Percentiles rank a stretch among this genome's conserved stretches.
phyloP scores from a whole-genome alignment of 1,139 yeast genomes.

The Taphrina communis region DNA sequence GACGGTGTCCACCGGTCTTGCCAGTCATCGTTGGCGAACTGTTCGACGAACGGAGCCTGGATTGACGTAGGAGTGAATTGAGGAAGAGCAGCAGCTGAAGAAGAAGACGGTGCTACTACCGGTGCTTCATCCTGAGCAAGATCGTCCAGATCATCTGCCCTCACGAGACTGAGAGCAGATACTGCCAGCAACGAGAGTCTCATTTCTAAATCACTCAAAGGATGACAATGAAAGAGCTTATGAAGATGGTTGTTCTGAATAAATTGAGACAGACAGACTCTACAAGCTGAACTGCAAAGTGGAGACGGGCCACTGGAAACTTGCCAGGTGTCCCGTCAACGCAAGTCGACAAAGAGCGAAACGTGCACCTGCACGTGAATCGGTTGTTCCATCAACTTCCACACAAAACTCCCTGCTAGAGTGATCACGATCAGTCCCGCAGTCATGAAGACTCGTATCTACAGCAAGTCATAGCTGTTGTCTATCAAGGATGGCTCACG shows the following conservation, averaged over 20 bases:
- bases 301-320: conserved; percentile 12
- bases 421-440: conserved; percentile 9
- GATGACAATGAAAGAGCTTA: neutral
- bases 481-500: conserved; percentile 14
- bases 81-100: conserved; percentile 20
- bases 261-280: neutral
- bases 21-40: conserved; percentile 59
- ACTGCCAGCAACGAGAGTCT: conserved; percentile 31
- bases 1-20: conserved; percentile 66
- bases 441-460: no score
- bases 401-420: neutral
- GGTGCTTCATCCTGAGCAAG: conserved; percentile 19
- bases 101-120: conserved; percentile 8
- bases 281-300: neutral
- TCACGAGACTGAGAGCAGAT: conserved; percentile 31
- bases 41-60: conserved; percentile 62
- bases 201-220: conserved; percentile 3
- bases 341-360: neutral
- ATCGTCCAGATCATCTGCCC: conserved; percentile 31
- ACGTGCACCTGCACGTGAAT: conserved; percentile 5
- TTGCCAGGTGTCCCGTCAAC: conserved; percentile 16
- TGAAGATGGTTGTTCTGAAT: neutral
- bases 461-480: conserved; percentile 18
- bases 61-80: conserved; percentile 39
- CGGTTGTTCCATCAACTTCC: conserved; percentile 10